Evolutionary conservation across 192 early-diverging fungal species (phyloP).

Genomic region (Dimargaris cristalligena): DNA sequence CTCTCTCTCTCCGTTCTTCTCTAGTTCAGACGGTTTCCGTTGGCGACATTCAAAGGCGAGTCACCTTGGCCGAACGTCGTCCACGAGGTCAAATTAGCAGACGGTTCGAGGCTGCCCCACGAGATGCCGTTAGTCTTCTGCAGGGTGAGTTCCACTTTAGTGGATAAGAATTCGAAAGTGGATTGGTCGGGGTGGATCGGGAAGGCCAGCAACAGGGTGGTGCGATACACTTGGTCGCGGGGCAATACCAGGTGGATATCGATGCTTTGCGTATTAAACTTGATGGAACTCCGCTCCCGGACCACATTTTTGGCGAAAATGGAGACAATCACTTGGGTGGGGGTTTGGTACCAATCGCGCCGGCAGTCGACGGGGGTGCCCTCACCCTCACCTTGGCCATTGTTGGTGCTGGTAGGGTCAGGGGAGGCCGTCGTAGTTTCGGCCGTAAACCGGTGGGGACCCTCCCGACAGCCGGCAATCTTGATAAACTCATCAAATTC

Average conservation of each 20-base stretch:
- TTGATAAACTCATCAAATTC: conserved; percentile 98
- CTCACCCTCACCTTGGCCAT: neutral
- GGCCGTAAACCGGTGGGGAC: conserved; percentile 81
- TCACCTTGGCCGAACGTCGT: conserved; percentile 59
- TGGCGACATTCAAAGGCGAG: neutral
- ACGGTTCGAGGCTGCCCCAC: conserved; percentile 65
- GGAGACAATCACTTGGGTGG: conserved; percentile 60
- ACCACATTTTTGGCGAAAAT: conserved; percentile 89
- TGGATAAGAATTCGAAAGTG: conserved; percentile 46
- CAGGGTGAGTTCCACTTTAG: conserved; percentile 61
- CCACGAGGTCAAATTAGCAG: conserved; percentile 41
- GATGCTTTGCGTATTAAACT: conserved; percentile 44
- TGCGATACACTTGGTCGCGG: conserved; percentile 55
- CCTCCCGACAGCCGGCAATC: conserved; percentile 81
- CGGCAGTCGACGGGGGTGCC: conserved; percentile 53
- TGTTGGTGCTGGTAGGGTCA: conserved; percentile 8
- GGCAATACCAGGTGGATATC: conserved; percentile 62
- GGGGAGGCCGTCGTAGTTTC: conserved; percentile 12
- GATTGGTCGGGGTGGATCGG: conserved; percentile 50
- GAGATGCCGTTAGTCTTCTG: conserved; percentile 70
- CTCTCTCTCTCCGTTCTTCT: too few species aligned
- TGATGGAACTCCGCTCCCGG: conserved; percentile 46
- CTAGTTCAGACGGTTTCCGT: too few species aligned
- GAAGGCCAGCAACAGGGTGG: conserved; percentile 47
- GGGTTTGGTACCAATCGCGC: conserved; percentile 92